Conservation (phyloP, 441 rosid species). For the Erodium chrysanthum region DNA sequence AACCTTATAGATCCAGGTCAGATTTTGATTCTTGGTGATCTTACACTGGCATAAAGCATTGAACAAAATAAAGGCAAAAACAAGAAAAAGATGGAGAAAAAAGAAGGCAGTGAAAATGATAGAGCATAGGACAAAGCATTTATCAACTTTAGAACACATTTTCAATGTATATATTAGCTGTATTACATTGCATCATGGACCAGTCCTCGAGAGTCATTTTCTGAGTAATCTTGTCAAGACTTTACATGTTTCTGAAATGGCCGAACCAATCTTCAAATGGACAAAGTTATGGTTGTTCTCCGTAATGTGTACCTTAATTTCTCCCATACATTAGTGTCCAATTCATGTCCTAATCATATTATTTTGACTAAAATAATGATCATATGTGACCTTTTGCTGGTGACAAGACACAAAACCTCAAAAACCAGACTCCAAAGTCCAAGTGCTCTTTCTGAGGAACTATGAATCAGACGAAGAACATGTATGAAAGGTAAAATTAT, state of each 20-base stretch:
- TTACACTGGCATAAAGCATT: too few relatives aligned
- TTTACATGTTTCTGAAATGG: background rate
- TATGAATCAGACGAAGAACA: too few relatives aligned
- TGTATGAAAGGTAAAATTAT: too few relatives aligned
- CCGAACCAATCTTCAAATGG: background rate
- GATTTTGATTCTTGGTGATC: too few relatives aligned
- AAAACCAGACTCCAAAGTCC: background rate
- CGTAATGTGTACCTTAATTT: background rate
- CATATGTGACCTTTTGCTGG: background rate
- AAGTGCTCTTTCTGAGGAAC: too few relatives aligned
- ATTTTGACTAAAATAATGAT: background rate
- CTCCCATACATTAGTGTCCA: background rate
- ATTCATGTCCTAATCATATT: background rate
- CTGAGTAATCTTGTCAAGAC: background rate
- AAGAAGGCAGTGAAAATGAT: background rate
- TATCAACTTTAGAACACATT: background rate
- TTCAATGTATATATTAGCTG: conserved; percentile 3
- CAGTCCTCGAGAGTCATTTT: background rate
- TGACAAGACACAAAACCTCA: background rate
- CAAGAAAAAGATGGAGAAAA: background rate
- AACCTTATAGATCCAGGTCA: too few relatives aligned
- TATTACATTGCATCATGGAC: background rate
- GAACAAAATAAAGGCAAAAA: background rate
- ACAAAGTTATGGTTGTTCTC: background rate
- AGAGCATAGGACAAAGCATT: background rate